A percentile compares a stretch with the other conserved stretches of the same genome.
These are phyloP conservation scores for Phaffia australis DNA, from an alignment of 768 basidiomycete genomes.

Conservation along the genomic window DNA sequence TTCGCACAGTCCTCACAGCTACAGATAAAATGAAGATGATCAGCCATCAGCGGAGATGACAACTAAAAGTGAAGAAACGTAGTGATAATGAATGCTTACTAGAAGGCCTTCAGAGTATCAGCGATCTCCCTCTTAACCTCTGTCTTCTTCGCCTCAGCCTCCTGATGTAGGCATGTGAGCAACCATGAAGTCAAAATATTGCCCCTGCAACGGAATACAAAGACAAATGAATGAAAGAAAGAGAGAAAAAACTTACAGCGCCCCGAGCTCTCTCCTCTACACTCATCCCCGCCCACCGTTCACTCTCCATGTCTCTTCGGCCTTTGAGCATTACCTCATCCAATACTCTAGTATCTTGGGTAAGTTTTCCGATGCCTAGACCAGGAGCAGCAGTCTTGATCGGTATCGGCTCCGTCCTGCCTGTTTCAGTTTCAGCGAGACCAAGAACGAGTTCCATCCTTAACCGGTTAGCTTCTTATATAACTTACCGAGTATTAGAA, in stretches of 20 bases:
- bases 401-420: slow-evolving; percentile 16
- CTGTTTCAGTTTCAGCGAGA: not conserved
- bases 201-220: no score
- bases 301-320: slow-evolving; percentile 15
- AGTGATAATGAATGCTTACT: not conserved
- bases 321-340: slow-evolving; percentile 13
- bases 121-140: slow-evolving; percentile 17
- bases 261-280: not conserved
- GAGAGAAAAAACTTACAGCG: not conserved
- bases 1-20: slow-evolving; percentile 21
- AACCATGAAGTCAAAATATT: no score
- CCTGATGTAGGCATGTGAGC: no score
- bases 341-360: slow-evolving; percentile 5
- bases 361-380: slow-evolving; percentile 21
- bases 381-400: slow-evolving; percentile 9
- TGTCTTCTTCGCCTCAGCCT: slow-evolving; percentile 1
- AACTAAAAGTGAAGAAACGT: no score
- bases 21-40: not conserved
- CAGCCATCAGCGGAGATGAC: not conserved
- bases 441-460: not conserved
- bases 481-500: not conserved
- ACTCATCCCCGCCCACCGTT: slow-evolving; percentile 10
- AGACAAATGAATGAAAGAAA: not conserved
- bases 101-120: slow-evolving; percentile 12
- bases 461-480: no score